Conservation (phyloP, 805 yeast species). For the Kregervanrija fluxuum region DNA sequence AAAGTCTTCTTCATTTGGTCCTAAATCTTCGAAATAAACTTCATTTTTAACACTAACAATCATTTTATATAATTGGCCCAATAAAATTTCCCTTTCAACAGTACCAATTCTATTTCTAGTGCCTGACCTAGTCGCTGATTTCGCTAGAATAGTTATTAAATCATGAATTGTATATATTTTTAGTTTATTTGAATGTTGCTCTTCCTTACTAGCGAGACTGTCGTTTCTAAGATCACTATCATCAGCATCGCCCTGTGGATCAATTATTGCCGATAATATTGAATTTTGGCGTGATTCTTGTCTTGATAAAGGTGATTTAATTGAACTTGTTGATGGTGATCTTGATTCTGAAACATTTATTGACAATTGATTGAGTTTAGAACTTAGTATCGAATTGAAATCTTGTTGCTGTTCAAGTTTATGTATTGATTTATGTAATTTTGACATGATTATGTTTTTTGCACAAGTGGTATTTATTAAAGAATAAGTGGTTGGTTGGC, state of each 20-base stretch:
- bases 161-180: constrained; percentile 33
- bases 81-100: constrained; percentile 38
- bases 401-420: constrained; percentile 2
- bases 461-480: background rate
- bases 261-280: constrained; percentile 16
- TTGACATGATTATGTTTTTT: constrained; percentile 4
- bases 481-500: background rate
- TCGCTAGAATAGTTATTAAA: constrained; percentile 35
- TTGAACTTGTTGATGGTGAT: constrained; percentile 1
- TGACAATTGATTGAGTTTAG: constrained; percentile 3
- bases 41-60: constrained; percentile 27
- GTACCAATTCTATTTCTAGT: constrained; percentile 38
- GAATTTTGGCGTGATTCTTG: constrained; percentile 24
- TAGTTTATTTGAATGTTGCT: background rate
- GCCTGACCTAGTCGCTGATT: constrained; percentile 14
- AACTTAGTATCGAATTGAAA: constrained; percentile 3
- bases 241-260: constrained; percentile 9
- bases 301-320: constrained; percentile 10
- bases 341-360: background rate
- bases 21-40: constrained; percentile 22
- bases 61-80: constrained; percentile 44
- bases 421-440: constrained; percentile 7
- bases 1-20: constrained; percentile 10
- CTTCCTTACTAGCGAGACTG: constrained; percentile 1
- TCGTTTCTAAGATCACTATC: constrained; percentile 8